Conservation (phyloP, 2,329 filamentous ascomycete genomes). For the Akanthomyces dipterigenus region DNA sequence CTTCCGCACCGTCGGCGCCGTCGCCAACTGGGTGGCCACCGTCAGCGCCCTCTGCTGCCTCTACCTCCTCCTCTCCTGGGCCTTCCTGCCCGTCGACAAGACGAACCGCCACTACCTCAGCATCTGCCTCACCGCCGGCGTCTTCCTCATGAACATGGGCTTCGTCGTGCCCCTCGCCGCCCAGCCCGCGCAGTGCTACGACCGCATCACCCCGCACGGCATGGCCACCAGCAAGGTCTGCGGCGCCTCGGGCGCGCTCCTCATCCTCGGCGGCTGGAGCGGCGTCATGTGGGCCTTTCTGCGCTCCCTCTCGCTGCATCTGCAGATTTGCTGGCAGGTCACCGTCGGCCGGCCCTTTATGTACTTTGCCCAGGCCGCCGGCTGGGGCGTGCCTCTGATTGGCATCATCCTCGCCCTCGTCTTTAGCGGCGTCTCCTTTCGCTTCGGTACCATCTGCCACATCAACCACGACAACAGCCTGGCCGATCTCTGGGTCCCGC, state of each 20-base stretch:
- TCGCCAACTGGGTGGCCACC: conserved; percentile 79
- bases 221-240: conserved; percentile 80
- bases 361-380: conserved; percentile 70
- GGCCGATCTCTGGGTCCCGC: conserved; percentile 82
- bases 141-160: conserved; percentile 77
- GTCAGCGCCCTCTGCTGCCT: conserved; percentile 62
- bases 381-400: conserved; percentile 76
- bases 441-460: conserved; percentile 86
- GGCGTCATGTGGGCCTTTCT: conserved; percentile 88
- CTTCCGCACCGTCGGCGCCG: conserved; percentile 52
- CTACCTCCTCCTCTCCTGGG: conserved; percentile 75
- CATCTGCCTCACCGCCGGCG: conserved; percentile 71
- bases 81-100: conserved; percentile 74
- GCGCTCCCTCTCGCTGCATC: conserved; percentile 81
- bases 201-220: conserved; percentile 86
- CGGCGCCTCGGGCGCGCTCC: conserved; percentile 78
- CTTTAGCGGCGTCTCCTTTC: conserved; percentile 87
- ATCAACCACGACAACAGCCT: conserved; percentile 86
- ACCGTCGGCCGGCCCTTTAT: conserved; percentile 85
- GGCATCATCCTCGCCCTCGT: conserved; percentile 71
- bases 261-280: conserved; percentile 79
- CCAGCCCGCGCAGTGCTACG: conserved; percentile 74
- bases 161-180: conserved; percentile 83
- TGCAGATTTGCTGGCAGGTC: conserved; percentile 97
- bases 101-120: conserved; percentile 91